Evolutionary conservation across 2,329 filamentous ascomycete species (phyloP).

Genomic region (Diplodia mutila): DNA sequence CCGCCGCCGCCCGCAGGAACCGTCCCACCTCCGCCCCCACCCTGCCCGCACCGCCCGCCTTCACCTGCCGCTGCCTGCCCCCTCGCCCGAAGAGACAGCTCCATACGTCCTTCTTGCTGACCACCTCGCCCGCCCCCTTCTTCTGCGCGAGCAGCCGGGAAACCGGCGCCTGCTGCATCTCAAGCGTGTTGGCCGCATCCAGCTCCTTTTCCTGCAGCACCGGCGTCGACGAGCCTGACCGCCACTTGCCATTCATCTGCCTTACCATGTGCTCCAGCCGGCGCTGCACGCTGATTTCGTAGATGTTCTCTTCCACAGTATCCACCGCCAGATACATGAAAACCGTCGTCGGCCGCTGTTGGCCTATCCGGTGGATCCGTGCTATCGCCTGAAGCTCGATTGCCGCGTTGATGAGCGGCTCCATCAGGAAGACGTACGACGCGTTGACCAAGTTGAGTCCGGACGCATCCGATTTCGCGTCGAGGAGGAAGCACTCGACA

Average conservation of each 20-base stretch:
- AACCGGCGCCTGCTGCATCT: slow-evolving; percentile 75
- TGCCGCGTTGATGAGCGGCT: slow-evolving; percentile 90
- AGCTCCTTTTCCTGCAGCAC: slow-evolving; percentile 63
- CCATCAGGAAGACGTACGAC: slow-evolving; percentile 91
- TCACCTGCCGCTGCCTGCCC: slow-evolving; percentile 34
- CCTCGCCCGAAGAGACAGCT: slow-evolving; percentile 77
- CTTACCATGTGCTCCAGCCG: slow-evolving; percentile 75
- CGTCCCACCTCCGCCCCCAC: slow-evolving; percentile 52
- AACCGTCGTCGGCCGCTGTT: slow-evolving; percentile 83
- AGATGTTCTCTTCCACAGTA: slow-evolving; percentile 90
- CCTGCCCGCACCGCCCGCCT: slow-evolving; percentile 39
- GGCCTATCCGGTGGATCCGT: slow-evolving; percentile 91
- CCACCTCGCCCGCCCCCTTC: slow-evolving; percentile 75
- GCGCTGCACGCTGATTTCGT: slow-evolving; percentile 79
- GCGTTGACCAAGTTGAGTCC: slow-evolving; percentile 92
- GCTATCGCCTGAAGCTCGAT: slow-evolving; percentile 95
- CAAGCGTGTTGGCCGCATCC: slow-evolving; percentile 82
- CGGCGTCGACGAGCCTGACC: slow-evolving; percentile 36
- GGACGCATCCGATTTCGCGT: slow-evolving; percentile 84
- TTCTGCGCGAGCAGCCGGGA: slow-evolving; percentile 71
- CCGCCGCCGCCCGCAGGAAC: slow-evolving; percentile 59
- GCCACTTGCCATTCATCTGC: slow-evolving; percentile 19
- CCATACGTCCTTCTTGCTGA: slow-evolving; percentile 81
- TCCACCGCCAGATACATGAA: slow-evolving; percentile 94
- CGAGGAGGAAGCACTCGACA: slow-evolving; percentile 82